phyloP scores from a whole-genome alignment of 805 yeast genomes.

The Saccharomycopsis sp. region DNA sequence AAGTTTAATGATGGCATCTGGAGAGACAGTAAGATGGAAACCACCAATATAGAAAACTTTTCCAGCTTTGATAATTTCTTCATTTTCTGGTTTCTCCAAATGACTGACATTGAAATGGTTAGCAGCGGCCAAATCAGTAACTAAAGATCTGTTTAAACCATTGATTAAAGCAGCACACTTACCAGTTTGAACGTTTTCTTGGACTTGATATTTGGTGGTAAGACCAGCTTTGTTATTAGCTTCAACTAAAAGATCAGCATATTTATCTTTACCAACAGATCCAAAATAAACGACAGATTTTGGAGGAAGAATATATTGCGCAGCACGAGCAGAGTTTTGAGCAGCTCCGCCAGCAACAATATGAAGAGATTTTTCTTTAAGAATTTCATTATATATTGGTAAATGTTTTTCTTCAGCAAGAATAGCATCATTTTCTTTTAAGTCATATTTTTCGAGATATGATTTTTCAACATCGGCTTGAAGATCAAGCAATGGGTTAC shows the following conservation, averaged over 20 bases:
- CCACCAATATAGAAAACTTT: slow-evolving; percentile 90
- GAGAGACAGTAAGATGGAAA: slow-evolving; percentile 97
- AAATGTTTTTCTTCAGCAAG: slow-evolving; percentile 73
- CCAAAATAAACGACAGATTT: slow-evolving; percentile 89
- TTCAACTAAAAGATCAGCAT: slow-evolving; percentile 64
- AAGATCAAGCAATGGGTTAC: slow-evolving; percentile 85
- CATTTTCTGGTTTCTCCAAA: slow-evolving; percentile 77
- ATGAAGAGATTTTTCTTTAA: slow-evolving; percentile 48
- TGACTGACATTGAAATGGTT: slow-evolving; percentile 90
- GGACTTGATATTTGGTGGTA: slow-evolving; percentile 74
- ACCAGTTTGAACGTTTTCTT: slow-evolving; percentile 74
- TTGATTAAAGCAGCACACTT: slow-evolving; percentile 95
- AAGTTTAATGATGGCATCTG: slow-evolving; percentile 80
- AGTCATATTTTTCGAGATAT: slow-evolving; percentile 67
- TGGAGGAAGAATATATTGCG: slow-evolving; percentile 79
- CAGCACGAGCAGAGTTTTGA: slow-evolving; percentile 98
- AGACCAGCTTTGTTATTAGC: slow-evolving; percentile 90
- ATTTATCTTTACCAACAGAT: slow-evolving; percentile 88
- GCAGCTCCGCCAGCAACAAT: slow-evolving; percentile 99
- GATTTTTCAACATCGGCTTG: slow-evolving; percentile 64
- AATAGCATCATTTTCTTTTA: slow-evolving; percentile 91
- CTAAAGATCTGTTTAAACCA: slow-evolving; percentile 84
- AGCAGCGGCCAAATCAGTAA: slow-evolving; percentile 95
- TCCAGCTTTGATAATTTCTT: slow-evolving; percentile 76
- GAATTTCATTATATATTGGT: slow-evolving; percentile 77